Evolutionary conservation across 2,329 filamentous ascomycete genomes (phyloP), one percentile per base, ranked within the genome.

Genomic region (Dactylellina drechsleri): DNA sequence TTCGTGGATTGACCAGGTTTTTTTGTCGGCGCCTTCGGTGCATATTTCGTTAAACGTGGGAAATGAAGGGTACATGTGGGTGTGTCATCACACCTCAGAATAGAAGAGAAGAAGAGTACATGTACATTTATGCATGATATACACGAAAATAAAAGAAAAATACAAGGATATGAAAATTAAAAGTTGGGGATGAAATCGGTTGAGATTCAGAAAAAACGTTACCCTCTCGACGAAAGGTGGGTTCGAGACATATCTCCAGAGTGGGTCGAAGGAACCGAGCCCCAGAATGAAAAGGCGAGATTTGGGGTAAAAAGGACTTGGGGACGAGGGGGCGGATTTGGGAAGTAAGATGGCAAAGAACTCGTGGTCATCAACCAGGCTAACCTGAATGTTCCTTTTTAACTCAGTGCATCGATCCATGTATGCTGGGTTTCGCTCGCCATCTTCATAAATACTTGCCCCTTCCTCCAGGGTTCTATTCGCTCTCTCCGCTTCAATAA

Each of bases 381-480:
- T 75, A 75, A 75, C 71, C 62, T 57, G 59, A 36, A 49, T 58
- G 56, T 67, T 75, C 53, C 65, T 75, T 75, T 75, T 75, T 68
- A 75, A 64, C 64, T 68, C 64, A 75, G 16, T 64, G 52, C 64
- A 56, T 68, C 58, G 64, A 58, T 36, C 31, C 31, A 36, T 64
- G 43, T 41, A 60, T 62, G 56, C 62, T 43, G 56, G 70, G 53
- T 57, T 72, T 62, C 67, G 54, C 54, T 67, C 70, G 64, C 64
- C 64, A 49, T 56, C 68, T 75, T 75, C 64, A 68, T 75, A 75
- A 75, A 75, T 75, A 75, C 70, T 75, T 75, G 71, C 64, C 65
- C 64, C 58, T 75, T 74, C 71, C 71, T 75, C 71, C 64, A 68
- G 64, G 58, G 64, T 76, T 76, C 60, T 70, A 60, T 41, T 59